Percentiles rank a stretch among this genome's conserved stretches.
Evolutionary conservation across 2,329 filamentous ascomycete species (phyloP).

Genomic region (Phyllosticta citribraziliensis): DNA sequence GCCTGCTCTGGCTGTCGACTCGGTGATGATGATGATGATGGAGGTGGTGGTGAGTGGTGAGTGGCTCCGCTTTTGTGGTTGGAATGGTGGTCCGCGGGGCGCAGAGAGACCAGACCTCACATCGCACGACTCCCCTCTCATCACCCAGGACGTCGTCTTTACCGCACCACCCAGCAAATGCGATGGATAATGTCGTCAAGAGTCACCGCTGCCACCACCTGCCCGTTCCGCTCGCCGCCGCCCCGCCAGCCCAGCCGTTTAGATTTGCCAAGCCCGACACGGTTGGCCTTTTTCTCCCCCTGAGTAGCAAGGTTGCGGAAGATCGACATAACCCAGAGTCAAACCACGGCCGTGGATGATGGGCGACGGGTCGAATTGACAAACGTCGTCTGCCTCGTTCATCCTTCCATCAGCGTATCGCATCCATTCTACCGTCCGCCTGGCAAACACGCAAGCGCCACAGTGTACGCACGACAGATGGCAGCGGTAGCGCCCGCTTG

Average conservation of each 20-base stretch:
- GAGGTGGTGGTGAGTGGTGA: too few species aligned
- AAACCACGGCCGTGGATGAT: neutral
- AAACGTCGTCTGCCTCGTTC: neutral
- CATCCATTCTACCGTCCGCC: neutral
- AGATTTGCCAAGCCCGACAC: neutral
- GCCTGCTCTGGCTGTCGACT: neutral
- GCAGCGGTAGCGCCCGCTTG: too few species aligned
- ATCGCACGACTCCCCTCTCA: neutral
- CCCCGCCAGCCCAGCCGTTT: neutral
- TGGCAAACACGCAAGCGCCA: neutral
- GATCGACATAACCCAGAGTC: conserved; percentile 9
- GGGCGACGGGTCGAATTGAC: neutral
- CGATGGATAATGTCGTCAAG: neutral
- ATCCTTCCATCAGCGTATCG: neutral
- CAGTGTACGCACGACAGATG: neutral
- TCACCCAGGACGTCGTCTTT: neutral
- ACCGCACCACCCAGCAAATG: neutral
- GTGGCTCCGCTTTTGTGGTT: too few species aligned
- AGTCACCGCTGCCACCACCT: neutral
- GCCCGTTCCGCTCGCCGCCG: neutral
- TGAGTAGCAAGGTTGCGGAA: conserved; percentile 8
- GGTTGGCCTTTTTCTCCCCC: neutral
- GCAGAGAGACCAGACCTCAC: neutral
- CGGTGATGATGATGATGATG: too few species aligned
- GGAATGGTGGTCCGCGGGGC: neutral